phyloP scores from a whole-genome alignment of 2,329 filamentous ascomycete species.

The Rhynchosporium secalis region DNA sequence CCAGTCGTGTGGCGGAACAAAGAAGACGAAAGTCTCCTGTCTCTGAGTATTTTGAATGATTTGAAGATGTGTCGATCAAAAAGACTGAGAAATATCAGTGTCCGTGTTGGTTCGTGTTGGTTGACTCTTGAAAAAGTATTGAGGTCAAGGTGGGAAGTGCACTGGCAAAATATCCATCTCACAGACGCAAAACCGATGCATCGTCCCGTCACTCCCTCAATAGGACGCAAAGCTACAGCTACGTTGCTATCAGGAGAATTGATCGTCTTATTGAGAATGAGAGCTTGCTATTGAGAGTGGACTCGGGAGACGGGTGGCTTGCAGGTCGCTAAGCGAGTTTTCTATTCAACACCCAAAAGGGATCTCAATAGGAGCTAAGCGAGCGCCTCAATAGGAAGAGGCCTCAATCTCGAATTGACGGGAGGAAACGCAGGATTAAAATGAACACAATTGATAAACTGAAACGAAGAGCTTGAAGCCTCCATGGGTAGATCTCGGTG shows the following conservation, averaged over 20 bases:
- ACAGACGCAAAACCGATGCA: conserved; percentile 5
- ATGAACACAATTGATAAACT: background rate
- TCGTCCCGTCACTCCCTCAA: conserved; percentile 1
- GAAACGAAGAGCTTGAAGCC: background rate
- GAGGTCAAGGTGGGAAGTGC: conserved; percentile 7
- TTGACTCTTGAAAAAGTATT: background rate
- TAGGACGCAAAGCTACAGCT: conserved; percentile 1
- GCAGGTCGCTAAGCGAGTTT: conserved; percentile 22
- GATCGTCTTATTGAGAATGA: conserved; percentile 8
- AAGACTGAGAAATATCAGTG: background rate
- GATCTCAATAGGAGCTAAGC: conserved; percentile 25
- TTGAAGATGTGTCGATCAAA: background rate
- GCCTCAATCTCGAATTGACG: background rate
- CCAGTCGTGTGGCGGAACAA: background rate
- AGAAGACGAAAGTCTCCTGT: conserved; percentile 1
- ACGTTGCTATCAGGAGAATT: background rate
- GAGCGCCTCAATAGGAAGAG: conserved; percentile 11
- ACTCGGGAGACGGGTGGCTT: background rate
- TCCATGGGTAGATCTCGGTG: background rate
- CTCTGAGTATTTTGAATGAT: conserved; percentile 1
- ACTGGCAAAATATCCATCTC: background rate
- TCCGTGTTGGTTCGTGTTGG: background rate
- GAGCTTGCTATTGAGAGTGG: conserved; percentile 20
- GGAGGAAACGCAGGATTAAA: background rate
- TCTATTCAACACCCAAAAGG: conserved; percentile 24